Base-by-base conservation (phyloP, 2,329 filamentous ascomycete species). In the Fusarium piperis region DNA sequence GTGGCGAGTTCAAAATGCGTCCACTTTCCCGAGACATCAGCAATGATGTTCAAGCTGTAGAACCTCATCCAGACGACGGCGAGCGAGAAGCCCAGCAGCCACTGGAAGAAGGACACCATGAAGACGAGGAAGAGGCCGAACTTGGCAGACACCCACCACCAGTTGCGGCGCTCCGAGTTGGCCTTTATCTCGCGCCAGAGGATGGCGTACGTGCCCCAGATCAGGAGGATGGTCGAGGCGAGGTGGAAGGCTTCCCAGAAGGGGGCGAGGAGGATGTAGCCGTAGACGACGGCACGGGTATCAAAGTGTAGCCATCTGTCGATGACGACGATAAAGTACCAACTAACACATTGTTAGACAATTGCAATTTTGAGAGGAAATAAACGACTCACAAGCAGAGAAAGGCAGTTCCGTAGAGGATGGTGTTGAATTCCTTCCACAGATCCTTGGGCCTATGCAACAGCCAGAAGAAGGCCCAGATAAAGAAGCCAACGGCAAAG, bases 291-390 rank as follows among this genome's bases (percentile, higher is more conserved):
- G 13, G 46, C 15, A 46, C 39, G 33, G 12, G 52, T 16, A 35
- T 65, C 53, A 16, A 51, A 65, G 20, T 65, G 68, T 6, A 70
- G 36, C 61, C 62, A 70, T 38, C 68, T 55, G 15, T 70, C 68
- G 2, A 70, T 32, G 38, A 46, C 48, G 20, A 65, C 13, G 26
- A 61, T 32, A 23, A 60, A 36, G 26, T 68, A 70, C 46, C 55
- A 70, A 5, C 68, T 70, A 28, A 1, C 2, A 11, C 4, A 23
- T 12, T 33, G 20, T 16, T 38, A 13, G 20, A 26, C 5, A 26
- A 5, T 35, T 36, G 32, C 3, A 15, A 23, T 5, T 0, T 8
- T 1, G 3, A 26, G 9, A 41, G 6, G 11, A 26, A 18, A 4
- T 35, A 1, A 10, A 1, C n/a, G 7, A 41, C 52, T 59, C 23